Evolutionary conservation across 1,284 basidiomycete genomes (phyloP), one percentile per base, ranked within the genome.

Genomic region (Ganoderma lingzhi): DNA sequence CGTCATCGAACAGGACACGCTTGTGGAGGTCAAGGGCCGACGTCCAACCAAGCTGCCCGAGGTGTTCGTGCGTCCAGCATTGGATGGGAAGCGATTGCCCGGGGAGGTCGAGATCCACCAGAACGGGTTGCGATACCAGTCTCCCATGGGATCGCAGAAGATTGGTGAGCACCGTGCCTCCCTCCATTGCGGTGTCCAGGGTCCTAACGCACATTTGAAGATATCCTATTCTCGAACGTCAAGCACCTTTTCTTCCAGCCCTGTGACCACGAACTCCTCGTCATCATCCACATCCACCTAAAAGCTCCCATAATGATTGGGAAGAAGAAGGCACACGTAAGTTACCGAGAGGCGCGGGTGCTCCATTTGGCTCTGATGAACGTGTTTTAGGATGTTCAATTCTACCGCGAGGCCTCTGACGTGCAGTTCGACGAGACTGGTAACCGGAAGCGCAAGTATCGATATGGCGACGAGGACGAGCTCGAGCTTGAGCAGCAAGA

Each of bases 231-330:
- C 85, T 93, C 90, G 84, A 99, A 99, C 81, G 93, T 99, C 84
- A 98, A 98, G 82, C 98, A 99, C 81, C 85, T 99, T 32, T 98
- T 99, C 85, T 99, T 99, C 89, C 98, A 99, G 80, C 97, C 98
- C 6, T 99, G 97, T 78, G 98, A 99, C 75, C 93, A 96, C 76
- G 98, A 99, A 81, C 84, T 99, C 59, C 88, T 99, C 70, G 97
- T 98, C 64, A 93, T 99, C 70, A 89, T 99, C 42, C 98, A 99
- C 80, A 83, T 98, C 66, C 96, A 99, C 80, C 87, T 99, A 71
- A 98, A 92, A 81, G 90, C 96, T 2, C 98, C 98, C 3, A 99
- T 99, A 81, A 97, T 99, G 88, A 94, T 99, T 75, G 97, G 98
- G 72, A 99, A 99, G 87, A 97, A 96, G 83, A 99, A 99, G 82